Evolutionary conservation across 768 basidiomycete genomes (phyloP).

Genomic region (Termitomyces sp.): DNA sequence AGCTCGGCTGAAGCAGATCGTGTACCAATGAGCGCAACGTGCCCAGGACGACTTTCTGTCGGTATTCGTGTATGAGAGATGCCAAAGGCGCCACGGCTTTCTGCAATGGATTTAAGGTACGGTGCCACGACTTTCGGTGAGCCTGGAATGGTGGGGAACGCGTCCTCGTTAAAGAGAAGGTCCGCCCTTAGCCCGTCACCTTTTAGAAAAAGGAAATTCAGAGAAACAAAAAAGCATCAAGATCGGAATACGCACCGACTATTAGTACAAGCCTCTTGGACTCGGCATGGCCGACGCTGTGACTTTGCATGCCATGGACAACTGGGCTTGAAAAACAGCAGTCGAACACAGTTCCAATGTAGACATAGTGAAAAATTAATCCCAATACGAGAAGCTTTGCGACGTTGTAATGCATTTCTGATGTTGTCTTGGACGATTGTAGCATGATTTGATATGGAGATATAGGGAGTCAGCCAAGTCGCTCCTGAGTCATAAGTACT

Average conservation of each 20-base stretch:
- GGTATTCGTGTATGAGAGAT: slow-evolving; percentile 84
- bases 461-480: too few species aligned
- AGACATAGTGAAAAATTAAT: slow-evolving; percentile 70
- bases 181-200: slow-evolving; percentile 85
- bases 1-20: not conserved
- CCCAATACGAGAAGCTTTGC: slow-evolving; percentile 53
- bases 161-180: slow-evolving; percentile 61
- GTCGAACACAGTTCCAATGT: slow-evolving; percentile 73
- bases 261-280: slow-evolving; percentile 78
- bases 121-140: slow-evolving; percentile 66
- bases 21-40: slow-evolving; percentile 81
- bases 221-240: not conserved
- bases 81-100: slow-evolving; percentile 71
- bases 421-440: not conserved
- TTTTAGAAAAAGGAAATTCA: slow-evolving; percentile 19
- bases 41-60: slow-evolving; percentile 83
- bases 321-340: slow-evolving; percentile 87
- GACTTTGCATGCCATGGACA: slow-evolving; percentile 69
- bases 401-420: slow-evolving; percentile 30
- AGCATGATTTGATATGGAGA: too few species aligned
- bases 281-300: slow-evolving; percentile 39
- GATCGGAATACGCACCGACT: slow-evolving; percentile 48
- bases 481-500: too few species aligned
- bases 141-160: slow-evolving; percentile 48
- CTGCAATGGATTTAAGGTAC: slow-evolving; percentile 62